These are phyloP conservation scores for Claviceps monticola DNA, from an alignment of 2,329 filamentous ascomycete genomes.

Conservation along the genomic window DNA sequence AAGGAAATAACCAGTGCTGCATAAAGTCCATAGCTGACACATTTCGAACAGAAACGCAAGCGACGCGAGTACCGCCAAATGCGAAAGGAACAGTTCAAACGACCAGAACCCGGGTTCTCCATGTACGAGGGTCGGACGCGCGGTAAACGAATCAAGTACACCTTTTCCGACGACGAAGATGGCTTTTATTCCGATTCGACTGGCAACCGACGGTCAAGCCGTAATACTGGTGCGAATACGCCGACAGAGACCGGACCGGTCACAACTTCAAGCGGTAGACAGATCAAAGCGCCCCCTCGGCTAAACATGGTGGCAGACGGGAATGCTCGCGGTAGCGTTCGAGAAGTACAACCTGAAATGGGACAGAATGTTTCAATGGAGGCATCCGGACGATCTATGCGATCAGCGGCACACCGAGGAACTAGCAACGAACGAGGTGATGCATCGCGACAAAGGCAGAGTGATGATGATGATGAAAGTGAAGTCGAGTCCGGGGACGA, in stretches of 20 bases:
- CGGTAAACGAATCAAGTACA: constrained; percentile 93
- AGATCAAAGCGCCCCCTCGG: constrained; percentile 57
- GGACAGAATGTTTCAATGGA: constrained; percentile 27
- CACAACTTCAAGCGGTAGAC: constrained; percentile 75
- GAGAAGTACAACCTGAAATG: constrained; percentile 28
- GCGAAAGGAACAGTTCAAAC: constrained; percentile 74
- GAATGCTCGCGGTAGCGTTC: constrained; percentile 32
- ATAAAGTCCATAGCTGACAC: constrained; percentile 9
- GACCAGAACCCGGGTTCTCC: constrained; percentile 80
- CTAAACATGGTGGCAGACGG: constrained; percentile 46
- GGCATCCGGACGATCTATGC: constrained; percentile 33
- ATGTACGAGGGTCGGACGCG: constrained; percentile 92
- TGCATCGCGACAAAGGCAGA: constrained; percentile 29
- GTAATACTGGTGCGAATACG: constrained; percentile 61
- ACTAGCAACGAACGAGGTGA: constrained; percentile 33
- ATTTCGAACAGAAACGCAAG: constrained; percentile 60
- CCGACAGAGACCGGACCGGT: constrained; percentile 52
- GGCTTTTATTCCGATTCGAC: constrained; percentile 53
- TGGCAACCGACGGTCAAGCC: constrained; percentile 48
- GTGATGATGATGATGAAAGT: constrained; percentile 56
- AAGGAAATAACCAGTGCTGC: background rate
- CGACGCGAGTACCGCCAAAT: constrained; percentile 81
- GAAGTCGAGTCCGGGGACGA: constrained; percentile 67
- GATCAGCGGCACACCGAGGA: constrained; percentile 34
- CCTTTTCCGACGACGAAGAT: constrained; percentile 80